A percentile compares a stretch with the other conserved stretches of the same genome.
These are phyloP conservation scores for Zostera marina DNA, from an alignment of 116 monocot genomes.

Conservation along the genomic window DNA sequence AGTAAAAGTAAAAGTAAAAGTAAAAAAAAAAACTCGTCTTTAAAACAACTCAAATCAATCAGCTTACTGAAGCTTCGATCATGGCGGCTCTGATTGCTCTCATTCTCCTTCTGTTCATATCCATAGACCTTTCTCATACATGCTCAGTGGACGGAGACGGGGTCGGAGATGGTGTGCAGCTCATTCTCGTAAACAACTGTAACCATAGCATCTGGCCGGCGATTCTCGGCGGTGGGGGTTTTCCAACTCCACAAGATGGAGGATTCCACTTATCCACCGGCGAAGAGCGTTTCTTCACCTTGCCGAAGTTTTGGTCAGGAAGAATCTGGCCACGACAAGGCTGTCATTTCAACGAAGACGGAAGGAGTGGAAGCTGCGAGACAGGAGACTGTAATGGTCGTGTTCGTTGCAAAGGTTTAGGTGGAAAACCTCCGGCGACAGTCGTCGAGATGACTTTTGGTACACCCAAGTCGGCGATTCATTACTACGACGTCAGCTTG, in stretches of 20 bases:
- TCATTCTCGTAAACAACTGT: slow-evolving; percentile 79
- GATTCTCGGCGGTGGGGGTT: slow-evolving; percentile 42
- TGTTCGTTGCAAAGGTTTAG: slow-evolving; percentile 48
- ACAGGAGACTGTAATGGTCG: slow-evolving; percentile 36
- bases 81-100: too few relatives aligned
- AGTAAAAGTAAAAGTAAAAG: too few relatives aligned
- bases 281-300: slow-evolving; percentile 31
- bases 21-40: too few relatives aligned
- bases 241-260: slow-evolving; percentile 26
- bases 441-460: slow-evolving; percentile 85
- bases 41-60: too few relatives aligned
- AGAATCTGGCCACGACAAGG: slow-evolving; percentile 60
- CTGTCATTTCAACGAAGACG: slow-evolving; percentile 48
- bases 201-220: slow-evolving; percentile 67
- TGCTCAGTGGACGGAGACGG: too few relatives aligned
- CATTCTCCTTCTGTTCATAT: too few relatives aligned
- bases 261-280: slow-evolving; percentile 55
- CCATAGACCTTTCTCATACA: too few relatives aligned
- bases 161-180: slow-evolving; percentile 22
- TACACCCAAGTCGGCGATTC: slow-evolving; percentile 40
- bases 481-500: slow-evolving; percentile 76
- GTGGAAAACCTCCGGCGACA: slow-evolving; percentile 52
- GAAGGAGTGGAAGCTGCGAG: slow-evolving; percentile 25
- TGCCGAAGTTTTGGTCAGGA: slow-evolving; percentile 60
- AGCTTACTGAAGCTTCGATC: too few relatives aligned